phyloP scores from a whole-genome alignment of 805 yeast species.

The Jamesozyma rosinii region DNA sequence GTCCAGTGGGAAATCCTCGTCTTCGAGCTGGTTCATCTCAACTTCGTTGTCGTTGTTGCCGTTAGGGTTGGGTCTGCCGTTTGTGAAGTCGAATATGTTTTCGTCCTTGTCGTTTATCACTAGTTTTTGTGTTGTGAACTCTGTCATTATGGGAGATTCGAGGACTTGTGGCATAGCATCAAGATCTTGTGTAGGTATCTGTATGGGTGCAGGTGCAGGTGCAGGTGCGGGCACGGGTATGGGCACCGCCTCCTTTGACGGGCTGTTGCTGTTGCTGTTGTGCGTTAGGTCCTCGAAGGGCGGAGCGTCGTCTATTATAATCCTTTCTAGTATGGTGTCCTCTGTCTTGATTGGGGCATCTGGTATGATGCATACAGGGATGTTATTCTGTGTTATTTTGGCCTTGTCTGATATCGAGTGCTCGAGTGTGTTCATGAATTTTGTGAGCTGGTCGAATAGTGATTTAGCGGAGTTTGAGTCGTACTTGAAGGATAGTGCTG shows the following conservation, averaged over 20 bases:
- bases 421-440: background rate
- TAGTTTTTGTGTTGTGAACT: constrained; percentile 13
- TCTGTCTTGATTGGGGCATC: background rate
- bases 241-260: background rate
- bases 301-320: background rate
- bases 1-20: constrained; percentile 66
- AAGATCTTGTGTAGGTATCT: background rate
- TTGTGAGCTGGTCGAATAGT: constrained; percentile 44
- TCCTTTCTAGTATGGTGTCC: no score
- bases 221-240: background rate
- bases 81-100: background rate
- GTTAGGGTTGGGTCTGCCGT: background rate
- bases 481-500: constrained; percentile 67
- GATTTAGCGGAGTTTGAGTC: constrained; percentile 39
- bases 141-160: constrained; percentile 2
- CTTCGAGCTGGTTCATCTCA: constrained; percentile 23
- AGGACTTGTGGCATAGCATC: constrained; percentile 1
- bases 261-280: background rate
- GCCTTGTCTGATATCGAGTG: background rate
- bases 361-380: background rate
- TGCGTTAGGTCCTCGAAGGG: background rate
- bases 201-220: background rate
- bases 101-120: constrained; percentile 5
- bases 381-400: background rate
- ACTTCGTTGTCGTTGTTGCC: background rate